Percentiles rank a stretch among this genome's conserved stretches.
These are phyloP conservation scores for Musa troglodytarum DNA, from an alignment of 176 grass and related monocot genomes.

Conservation along the genomic window DNA sequence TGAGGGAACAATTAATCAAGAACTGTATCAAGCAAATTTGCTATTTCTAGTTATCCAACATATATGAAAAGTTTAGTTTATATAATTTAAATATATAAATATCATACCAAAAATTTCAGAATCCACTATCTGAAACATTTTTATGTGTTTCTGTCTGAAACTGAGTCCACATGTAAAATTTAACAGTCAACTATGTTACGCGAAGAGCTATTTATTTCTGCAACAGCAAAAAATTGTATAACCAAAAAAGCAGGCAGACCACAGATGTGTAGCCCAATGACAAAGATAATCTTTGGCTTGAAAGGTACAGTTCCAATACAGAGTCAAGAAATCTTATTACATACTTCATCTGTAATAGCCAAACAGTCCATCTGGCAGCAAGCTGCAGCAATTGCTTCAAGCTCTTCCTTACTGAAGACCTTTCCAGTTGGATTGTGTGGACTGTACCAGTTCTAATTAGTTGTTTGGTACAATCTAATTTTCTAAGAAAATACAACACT, in stretches of 20 bases:
- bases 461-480: neutral
- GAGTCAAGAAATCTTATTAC: neutral
- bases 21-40: too few relatives aligned
- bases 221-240: neutral
- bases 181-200: too few relatives aligned
- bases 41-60: too few relatives aligned
- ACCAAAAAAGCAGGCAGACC: neutral
- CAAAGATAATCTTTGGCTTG: neutral
- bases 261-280: neutral
- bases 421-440: conserved; percentile 96
- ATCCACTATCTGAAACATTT: too few relatives aligned
- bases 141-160: too few relatives aligned
- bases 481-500: neutral
- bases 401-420: conserved; percentile 60
- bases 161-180: too few relatives aligned
- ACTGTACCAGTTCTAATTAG: conserved; percentile 37
- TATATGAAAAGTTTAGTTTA: too few relatives aligned
- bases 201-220: too few relatives aligned
- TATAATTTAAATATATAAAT: too few relatives aligned
- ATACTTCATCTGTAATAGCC: conserved; percentile 81
- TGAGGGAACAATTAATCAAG: neutral
- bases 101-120: too few relatives aligned
- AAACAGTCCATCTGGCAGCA: conserved; percentile 69
- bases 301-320: neutral
- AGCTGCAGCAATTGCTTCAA: conserved; percentile 44